These are phyloP conservation scores for Westerdykella ornata DNA, from an alignment of 2,329 filamentous ascomycete species.

Conservation along the genomic window DNA sequence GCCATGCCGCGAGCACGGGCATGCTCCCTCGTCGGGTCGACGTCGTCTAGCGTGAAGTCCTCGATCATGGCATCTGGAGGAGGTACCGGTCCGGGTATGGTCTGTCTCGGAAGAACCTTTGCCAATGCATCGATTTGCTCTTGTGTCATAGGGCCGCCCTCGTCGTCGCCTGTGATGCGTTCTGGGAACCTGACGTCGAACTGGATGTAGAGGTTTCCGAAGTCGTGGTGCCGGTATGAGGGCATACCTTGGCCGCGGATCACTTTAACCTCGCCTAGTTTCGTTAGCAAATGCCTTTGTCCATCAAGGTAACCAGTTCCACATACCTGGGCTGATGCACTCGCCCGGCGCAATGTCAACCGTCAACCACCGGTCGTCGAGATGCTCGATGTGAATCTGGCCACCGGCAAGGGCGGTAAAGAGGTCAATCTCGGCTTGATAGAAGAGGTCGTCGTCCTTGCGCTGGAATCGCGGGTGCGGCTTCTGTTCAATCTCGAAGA, in stretches of 20 bases:
- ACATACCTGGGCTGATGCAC: constrained; percentile 83
- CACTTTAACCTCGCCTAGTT: constrained; percentile 78
- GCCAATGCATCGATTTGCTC: constrained; percentile 73
- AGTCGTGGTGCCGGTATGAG: constrained; percentile 87
- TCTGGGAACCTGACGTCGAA: constrained; percentile 96
- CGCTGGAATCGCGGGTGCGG: constrained; percentile 92
- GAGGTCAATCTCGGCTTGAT: constrained; percentile 90
- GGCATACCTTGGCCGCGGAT: constrained; percentile 97
- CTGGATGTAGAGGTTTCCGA: constrained; percentile 92
- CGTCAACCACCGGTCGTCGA: constrained; percentile 93
- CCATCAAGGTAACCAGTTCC: constrained; percentile 5
- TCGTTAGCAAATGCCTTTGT: constrained; percentile 12
- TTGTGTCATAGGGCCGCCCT: constrained; percentile 45
- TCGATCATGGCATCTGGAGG: constrained; percentile 87
- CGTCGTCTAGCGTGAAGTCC: constrained; percentile 76
- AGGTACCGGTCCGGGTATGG: constrained; percentile 55
- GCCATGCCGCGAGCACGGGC: constrained; percentile 62
- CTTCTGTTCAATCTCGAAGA: constrained; percentile 99
- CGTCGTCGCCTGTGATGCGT: constrained; percentile 38
- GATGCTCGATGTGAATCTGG: constrained; percentile 85
- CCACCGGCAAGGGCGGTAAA: constrained; percentile 91
- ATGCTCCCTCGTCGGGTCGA: constrained; percentile 60
- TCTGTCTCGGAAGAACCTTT: constrained; percentile 70
- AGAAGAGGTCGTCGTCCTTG: constrained; percentile 93
- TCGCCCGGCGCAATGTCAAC: constrained; percentile 91